Evolutionary conservation across 176 grass and related monocot species (phyloP), one percentile per base, ranked within the genome.

Genomic region (Raddia distichophylla): DNA sequence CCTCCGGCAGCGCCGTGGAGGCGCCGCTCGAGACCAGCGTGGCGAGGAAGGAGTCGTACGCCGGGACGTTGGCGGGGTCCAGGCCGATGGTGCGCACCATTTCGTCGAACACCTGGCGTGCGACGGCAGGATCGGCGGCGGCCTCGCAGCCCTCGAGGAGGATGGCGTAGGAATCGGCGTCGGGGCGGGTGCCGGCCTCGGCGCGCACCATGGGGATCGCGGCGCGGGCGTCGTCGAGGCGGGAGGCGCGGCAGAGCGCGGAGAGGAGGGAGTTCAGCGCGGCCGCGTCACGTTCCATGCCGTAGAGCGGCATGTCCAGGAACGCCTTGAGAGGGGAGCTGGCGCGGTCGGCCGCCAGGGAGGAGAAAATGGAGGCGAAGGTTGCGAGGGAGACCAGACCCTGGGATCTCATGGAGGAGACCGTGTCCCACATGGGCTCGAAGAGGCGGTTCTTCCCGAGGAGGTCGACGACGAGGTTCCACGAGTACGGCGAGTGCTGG

Each of bases 391-490:
- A 98, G 76, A 98, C 86, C 27, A 98, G 74, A 19, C 83, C 34
- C 67, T 93, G 84, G 17, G 85, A 51, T 0, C 53, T 83, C 95
- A 98, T 98, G 79, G 92, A 98, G 51, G 15, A 54, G 68, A 95
- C 63, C 17, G 90, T 61, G 68, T 90, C 75, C 92, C 92, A 95
- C 92, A 95, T 93, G 67, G 78, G 67, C 0, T 89, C 84, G 60
- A 95, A 98, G 14, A 89, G 78, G 8, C 62, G 62, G 13, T 93
- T 98, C 74, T 98, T 95, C 56, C 95, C 95, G 40, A 98, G 95
- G 75, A 95, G 84, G 80, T 95, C 90, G 58, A 91, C 91, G 74
- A 98, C 17, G 46, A 95, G 92, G 84, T 98, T 98, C 92, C 92
- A 98, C 14, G 95, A 82, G 76, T 95, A 98, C 62, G 90, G 86